Conservation (phyloP, 148 eudicot genomes). For the Nepenthes gracilis region DNA sequence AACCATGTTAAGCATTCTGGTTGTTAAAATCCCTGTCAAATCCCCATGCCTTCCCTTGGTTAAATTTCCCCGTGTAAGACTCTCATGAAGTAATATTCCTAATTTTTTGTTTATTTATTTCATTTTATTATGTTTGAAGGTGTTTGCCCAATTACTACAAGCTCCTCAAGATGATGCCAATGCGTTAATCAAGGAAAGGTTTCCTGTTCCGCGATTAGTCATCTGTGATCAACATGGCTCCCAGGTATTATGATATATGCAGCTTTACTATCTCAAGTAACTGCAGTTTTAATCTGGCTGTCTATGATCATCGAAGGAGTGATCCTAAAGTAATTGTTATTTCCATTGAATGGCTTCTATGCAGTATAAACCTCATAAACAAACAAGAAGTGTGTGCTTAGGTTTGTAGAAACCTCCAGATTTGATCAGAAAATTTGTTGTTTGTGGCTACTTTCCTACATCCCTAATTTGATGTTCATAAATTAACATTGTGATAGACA, state of each 20-base stretch:
- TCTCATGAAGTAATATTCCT: neutral
- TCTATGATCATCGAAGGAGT: neutral
- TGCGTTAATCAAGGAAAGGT: constrained; percentile 60
- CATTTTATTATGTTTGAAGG: constrained; percentile 28
- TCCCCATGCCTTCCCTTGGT: too few species aligned
- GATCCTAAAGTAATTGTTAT: neutral
- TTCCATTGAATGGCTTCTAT: neutral
- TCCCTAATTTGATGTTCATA: too few species aligned
- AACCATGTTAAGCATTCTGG: too few species aligned
- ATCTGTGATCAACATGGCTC: constrained; percentile 97
- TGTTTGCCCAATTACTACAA: constrained; percentile 73
- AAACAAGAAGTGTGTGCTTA: too few species aligned
- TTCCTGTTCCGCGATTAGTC: constrained; percentile 92
- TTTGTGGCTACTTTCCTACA: too few species aligned
- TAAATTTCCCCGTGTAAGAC: neutral
- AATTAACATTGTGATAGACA: too few species aligned
- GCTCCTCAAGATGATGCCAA: constrained; percentile 77
- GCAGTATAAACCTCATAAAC: too few species aligned
- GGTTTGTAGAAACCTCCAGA: too few species aligned
- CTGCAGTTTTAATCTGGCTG: neutral
- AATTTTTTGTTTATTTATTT: neutral
- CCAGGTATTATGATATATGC: constrained; percentile 35
- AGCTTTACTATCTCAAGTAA: neutral
- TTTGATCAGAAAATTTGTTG: too few species aligned
- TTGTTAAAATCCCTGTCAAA: too few species aligned